Evolutionary conservation across 1,139 yeast species (phyloP).

Genomic region (Debaryomyces psychrophilus): DNA sequence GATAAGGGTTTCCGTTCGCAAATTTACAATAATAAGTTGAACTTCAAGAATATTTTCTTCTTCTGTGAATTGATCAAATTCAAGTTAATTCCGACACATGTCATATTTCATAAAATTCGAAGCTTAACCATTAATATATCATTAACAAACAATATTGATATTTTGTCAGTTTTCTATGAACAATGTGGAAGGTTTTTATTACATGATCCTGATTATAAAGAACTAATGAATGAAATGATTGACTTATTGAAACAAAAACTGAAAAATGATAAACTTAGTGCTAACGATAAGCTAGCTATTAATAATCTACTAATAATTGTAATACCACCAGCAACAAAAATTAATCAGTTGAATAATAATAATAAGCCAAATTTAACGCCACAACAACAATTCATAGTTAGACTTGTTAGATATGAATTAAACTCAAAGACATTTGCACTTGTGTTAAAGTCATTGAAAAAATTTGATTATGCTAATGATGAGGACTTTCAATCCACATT

Average conservation of each 20-base stretch:
- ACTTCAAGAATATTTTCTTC: conserved; percentile 61
- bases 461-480: conserved; percentile 51
- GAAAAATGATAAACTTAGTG: conserved; percentile 52
- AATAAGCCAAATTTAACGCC: conserved; percentile 28
- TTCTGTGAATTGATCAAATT: conserved; percentile 80
- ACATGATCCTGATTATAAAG: conserved; percentile 61
- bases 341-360: conserved; percentile 25
- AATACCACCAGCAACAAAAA: conserved; percentile 55
- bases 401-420: conserved; percentile 57
- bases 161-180: conserved; percentile 69
- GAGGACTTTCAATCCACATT: conserved; percentile 43
- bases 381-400: conserved; percentile 53
- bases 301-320: conserved; percentile 61
- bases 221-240: conserved; percentile 66
- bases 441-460: conserved; percentile 44
- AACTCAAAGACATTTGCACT: conserved; percentile 34
- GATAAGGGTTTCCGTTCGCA: conserved; percentile 66
- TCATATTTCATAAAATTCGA: conserved; percentile 72
- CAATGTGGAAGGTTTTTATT: conserved; percentile 71
- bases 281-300: conserved; percentile 62
- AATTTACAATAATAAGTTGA: conserved; percentile 52
- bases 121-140: conserved; percentile 55
- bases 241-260: conserved; percentile 55
- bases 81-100: conserved; percentile 68
- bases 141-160: conserved; percentile 63